A percentile compares a stretch with the other conserved stretches of the same genome.
phyloP scores from a whole-genome alignment of 805 yeast genomes.

The Teunomyces pallodes region DNA sequence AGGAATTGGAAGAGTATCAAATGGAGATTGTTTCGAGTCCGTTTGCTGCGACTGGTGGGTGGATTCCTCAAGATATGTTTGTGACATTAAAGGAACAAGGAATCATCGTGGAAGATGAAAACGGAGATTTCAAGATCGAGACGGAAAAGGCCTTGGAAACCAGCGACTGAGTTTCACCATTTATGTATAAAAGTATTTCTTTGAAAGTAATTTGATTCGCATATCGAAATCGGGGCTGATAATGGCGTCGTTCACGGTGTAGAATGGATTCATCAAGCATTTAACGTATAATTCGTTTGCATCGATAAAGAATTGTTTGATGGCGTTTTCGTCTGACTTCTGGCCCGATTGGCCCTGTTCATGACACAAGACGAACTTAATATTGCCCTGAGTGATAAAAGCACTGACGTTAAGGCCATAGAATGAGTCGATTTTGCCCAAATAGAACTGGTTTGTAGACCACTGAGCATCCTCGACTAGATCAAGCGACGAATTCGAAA shows the following conservation, averaged over 20 bases:
- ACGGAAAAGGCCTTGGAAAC: conserved; percentile 21
- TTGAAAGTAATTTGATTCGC: conserved; percentile 67
- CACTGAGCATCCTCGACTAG: conserved; percentile 90
- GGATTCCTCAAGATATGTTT: conserved; percentile 95
- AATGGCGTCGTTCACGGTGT: conserved; percentile 71
- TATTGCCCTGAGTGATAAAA: conserved; percentile 83
- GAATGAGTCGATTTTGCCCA: conserved; percentile 81
- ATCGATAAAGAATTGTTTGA: conserved; percentile 80
- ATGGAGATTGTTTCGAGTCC: conserved; percentile 67
- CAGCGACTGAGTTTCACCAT: neutral
- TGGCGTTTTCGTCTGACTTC: conserved; percentile 57
- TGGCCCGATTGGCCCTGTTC: conserved; percentile 30
- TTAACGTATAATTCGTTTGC: conserved; percentile 86
- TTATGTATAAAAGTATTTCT: conserved; percentile 58
- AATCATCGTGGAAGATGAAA: conserved; percentile 54
- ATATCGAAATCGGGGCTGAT: conserved; percentile 72
- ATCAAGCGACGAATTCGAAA: conserved; percentile 85
- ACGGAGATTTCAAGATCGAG: conserved; percentile 40
- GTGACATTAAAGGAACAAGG: conserved; percentile 67
- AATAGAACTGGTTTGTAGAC: conserved; percentile 60
- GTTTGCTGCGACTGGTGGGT: conserved; percentile 87
- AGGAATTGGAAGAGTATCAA: conserved; percentile 65
- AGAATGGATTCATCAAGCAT: conserved; percentile 83
- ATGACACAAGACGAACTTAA: conserved; percentile 65
- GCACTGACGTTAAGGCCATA: conserved; percentile 82